These are phyloP conservation scores for Mimosa pudica DNA, from an alignment of 306 rosid species.

Conservation along the genomic window DNA sequence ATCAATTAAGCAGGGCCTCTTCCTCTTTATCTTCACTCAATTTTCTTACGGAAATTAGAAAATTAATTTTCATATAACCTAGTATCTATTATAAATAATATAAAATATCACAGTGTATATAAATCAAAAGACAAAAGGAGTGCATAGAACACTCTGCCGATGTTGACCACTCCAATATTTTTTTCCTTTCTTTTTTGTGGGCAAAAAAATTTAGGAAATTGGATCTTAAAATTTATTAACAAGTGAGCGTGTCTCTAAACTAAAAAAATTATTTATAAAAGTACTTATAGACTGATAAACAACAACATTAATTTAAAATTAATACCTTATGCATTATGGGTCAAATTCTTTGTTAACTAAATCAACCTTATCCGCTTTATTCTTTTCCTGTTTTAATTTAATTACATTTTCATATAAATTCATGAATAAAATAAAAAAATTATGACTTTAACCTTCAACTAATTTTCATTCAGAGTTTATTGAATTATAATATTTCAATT, in stretches of 20 bases:
- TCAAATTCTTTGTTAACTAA: background rate
- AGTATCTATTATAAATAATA: background rate
- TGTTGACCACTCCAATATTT: background rate
- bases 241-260: no score
- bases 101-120: background rate
- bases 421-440: background rate
- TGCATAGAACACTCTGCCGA: background rate
- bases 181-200: background rate
- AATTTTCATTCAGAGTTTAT: background rate
- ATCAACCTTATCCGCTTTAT: background rate
- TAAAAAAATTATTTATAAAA: no score
- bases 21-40: background rate
- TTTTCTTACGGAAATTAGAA: background rate
- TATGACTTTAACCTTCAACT: background rate
- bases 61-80: background rate
- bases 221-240: no score
- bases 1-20: constrained; percentile 31
- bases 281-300: no score
- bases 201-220: no score
- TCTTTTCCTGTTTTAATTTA: background rate
- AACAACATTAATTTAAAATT: no score
- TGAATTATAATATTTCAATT: background rate
- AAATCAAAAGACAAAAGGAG: background rate
- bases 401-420: background rate
- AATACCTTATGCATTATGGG: no score